Evolutionary conservation across 129 eudicot species (phyloP).

Genomic region (Flaveria linearis): DNA sequence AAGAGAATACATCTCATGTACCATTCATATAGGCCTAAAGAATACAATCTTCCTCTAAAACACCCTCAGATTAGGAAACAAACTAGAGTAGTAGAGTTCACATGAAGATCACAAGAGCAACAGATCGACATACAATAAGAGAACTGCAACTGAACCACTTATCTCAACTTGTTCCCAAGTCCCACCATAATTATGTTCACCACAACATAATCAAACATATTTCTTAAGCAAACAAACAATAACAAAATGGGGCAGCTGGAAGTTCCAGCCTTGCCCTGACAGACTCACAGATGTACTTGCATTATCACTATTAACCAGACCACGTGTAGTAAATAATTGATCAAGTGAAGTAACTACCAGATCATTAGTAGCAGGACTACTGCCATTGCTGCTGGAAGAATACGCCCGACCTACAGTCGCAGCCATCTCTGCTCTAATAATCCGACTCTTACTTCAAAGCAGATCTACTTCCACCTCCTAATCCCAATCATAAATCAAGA

Average conservation of each 20-base stretch:
- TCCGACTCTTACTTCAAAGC: conserved; percentile 21
- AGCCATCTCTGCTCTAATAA: conserved; percentile 59
- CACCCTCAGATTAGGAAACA: neutral
- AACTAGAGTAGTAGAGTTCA: neutral
- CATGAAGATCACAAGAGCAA: conserved; percentile 3
- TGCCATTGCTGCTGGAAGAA: conserved; percentile 72
- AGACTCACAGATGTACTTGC: neutral
- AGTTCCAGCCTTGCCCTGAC: neutral
- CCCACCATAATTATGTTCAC: conserved; percentile 16
- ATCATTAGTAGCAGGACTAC: conserved; percentile 60
- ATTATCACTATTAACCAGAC: neutral
- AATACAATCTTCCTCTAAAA: neutral
- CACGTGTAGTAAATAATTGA: neutral
- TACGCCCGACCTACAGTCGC: conserved; percentile 74
- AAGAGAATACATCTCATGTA: neutral
- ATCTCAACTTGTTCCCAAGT: neutral
- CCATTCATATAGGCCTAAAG: neutral
- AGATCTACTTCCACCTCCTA: conserved; percentile 42
- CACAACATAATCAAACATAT: neutral
- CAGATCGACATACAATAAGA: conserved; percentile 9
- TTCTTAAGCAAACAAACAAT: conserved; percentile 18
- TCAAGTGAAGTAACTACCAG: conserved; percentile 45
- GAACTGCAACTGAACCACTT: conserved; percentile 5
- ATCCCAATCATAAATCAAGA: conserved; percentile 27
- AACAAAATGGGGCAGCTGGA: neutral